Evolutionary conservation across 176 grass and related monocot species (phyloP), one percentile per base, ranked within the genome.

Genomic region (Cymbopogon citratus): DNA sequence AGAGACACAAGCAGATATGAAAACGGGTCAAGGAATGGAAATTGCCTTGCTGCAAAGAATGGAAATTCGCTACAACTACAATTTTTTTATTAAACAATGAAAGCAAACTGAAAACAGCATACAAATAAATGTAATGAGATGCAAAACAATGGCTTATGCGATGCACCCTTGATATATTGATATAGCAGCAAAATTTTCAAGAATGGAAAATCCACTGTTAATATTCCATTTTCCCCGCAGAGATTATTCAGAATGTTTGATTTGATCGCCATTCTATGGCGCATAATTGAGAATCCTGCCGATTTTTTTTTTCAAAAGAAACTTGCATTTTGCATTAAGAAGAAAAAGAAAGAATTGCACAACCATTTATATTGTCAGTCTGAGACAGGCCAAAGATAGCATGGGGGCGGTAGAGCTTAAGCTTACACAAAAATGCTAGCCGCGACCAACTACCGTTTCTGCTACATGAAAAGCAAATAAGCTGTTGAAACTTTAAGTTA

Each of bases 1-100:
- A 56, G 72, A 83, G 7, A 64, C 77, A 71, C 8, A 69, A 56
- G 64, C 69, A 56, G 26, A 12, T 60, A 16, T 57, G 21, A 81
- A 63, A 66, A n/a, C n/a, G n/a, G n/a, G n/a, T n/a, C n/a, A n/a
- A n/a, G n/a, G n/a, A n/a, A n/a, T n/a, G n/a, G n/a, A n/a, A n/a
- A n/a, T n/a, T n/a, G n/a, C n/a, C 7, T 28, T 15, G 12, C 6
- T 48, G 69, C 24, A 49, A 45, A 19, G 18, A 29, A 49, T 31
- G 70, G 4, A 72, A 49, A 73, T 31, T 11, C 43, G 29, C 43
- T 11, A 18, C 41, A 72, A 24, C 13, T 27, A 44, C 12, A 45
- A 45, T 71, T 26, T 71, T 71, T 26, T 71, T 8, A 14, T 43
- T 27, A 18, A 46, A 71, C 69, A 71, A 21, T 27, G 9, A n/a